These are phyloP conservation scores for Scleromitrula shiraiana DNA, from an alignment of 2,329 filamentous ascomycete species.

Conservation along the genomic window DNA sequence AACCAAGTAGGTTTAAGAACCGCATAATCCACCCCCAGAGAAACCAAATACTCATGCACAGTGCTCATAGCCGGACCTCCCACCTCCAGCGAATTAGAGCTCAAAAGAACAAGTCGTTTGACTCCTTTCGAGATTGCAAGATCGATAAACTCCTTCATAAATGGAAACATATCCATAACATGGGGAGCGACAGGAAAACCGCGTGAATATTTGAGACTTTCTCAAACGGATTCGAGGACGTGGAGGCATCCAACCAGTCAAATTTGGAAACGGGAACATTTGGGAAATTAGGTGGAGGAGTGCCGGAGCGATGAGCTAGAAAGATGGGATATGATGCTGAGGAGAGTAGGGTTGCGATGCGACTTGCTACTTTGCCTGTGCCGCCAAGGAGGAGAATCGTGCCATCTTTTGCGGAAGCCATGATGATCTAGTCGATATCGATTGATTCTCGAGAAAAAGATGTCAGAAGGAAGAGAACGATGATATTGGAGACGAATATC, in stretches of 20 bases:
- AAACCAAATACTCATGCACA: constrained; percentile 33
- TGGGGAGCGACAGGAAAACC: background rate
- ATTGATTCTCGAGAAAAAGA: too few species aligned
- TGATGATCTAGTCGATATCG: too few species aligned
- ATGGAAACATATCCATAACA: background rate
- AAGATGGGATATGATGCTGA: background rate
- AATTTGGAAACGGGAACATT: background rate
- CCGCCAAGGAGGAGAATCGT: background rate
- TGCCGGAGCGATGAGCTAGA: background rate
- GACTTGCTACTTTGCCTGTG: background rate
- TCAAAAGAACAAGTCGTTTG: constrained; percentile 1
- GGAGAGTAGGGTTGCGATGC: background rate
- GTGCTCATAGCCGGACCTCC: background rate
- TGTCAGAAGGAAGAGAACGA: too few species aligned
- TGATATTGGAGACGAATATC: too few species aligned
- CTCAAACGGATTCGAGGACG: background rate
- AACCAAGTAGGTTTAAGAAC: constrained; percentile 41
- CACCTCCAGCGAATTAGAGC: background rate
- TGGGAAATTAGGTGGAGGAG: background rate
- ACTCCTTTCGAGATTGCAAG: background rate
- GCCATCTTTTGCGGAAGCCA: background rate
- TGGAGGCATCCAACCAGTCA: background rate
- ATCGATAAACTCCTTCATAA: background rate
- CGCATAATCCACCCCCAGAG: constrained; percentile 35
- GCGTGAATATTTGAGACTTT: background rate